Base-by-base conservation (phyloP, 139 green algal genomes). In the Astrephomene gubernaculifera region DNA sequence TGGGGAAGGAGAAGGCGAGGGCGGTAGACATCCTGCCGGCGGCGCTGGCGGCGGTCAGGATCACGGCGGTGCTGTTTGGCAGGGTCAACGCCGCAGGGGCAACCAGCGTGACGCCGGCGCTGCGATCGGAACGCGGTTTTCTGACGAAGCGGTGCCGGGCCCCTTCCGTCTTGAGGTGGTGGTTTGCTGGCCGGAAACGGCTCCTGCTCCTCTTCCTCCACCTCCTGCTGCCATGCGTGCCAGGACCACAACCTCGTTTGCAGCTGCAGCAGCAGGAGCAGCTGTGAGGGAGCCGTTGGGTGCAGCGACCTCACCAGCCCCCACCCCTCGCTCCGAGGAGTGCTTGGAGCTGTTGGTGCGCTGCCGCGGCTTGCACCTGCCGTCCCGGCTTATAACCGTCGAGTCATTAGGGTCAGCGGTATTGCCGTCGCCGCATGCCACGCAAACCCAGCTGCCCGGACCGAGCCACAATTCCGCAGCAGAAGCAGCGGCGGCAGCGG, bases 271-370 rank as follows among this genome's bases (percentile, higher is more conserved):
- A 12, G 33, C 10, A 7, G 65, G 25, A 4, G 35, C 65, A 72
- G 17, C 33, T 45, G 7, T 21, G 14, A 38, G 5, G 10, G 31
- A 41, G 63, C 31, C 29, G 63, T 14, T 17, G 17, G 49, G 49
- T 25, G 49, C 49, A 57, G 14, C 49, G 49, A 12, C n/a, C 17
- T 17, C 49, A 25, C 17, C 49, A 57, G 49, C 14, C 14, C 49
- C 49, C 49, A 12, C 17, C 5, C 54, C 54, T 21, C 54, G 10
- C 54, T 24, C 5, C 12, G 12, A 21, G 54, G 63, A 41, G 4
- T 3, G 33, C 52, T 52, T 81, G 38, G 44, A 69, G 31, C 21
- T 81, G 73, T 53, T 81, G 73, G 36, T 81, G 35, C 73, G 73
- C 33, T 81, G 33, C 35, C 52, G 36, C 33, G 73, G 53, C 53